Conservation (phyloP, 352 stramenopile genomes). For the Phytophthora sansomeana region DNA sequence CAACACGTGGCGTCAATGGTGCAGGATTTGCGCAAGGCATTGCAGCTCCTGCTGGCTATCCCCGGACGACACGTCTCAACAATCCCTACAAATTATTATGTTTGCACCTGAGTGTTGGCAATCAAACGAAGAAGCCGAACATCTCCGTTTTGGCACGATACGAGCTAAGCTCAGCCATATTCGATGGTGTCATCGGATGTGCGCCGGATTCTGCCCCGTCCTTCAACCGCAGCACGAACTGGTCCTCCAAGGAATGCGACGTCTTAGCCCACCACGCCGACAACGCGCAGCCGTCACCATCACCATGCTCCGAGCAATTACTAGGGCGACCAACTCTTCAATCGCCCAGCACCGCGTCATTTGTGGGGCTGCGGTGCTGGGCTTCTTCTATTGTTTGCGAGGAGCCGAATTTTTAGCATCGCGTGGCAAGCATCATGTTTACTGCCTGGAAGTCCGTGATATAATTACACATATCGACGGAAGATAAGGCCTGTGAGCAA, state of each 20-base stretch:
- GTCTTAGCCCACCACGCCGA: not conserved
- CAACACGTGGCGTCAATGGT: constrained; percentile 12
- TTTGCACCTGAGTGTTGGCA: constrained; percentile 13
- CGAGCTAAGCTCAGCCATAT: not conserved
- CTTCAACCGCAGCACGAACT: not conserved
- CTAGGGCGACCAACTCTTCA: not conserved
- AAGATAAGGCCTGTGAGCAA: too few species aligned
- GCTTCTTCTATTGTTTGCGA: constrained; percentile 20
- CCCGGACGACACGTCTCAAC: not conserved
- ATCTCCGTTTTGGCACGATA: constrained; percentile 10
- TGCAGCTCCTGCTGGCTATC: not conserved
- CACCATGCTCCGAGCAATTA: constrained; percentile 4
- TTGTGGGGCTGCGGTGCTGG: constrained; percentile 22
- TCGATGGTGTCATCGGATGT: constrained; percentile 1
- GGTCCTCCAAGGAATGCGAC: constrained; percentile 2
- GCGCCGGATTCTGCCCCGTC: not conserved
- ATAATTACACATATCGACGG: too few species aligned
- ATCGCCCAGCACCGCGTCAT: constrained; percentile 22
- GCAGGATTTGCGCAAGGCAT: not conserved
- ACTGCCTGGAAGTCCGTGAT: constrained; percentile 18
- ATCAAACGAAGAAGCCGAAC: not conserved
- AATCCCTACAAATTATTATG: constrained; percentile 21
- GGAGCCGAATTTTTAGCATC: constrained; percentile 8
- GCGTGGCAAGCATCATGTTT: not conserved
- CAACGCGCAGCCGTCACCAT: constrained; percentile 6